Percentiles rank a stretch among this genome's conserved stretches.
phyloP scores from a whole-genome alignment of 2,329 filamentous ascomycete genomes.

The Colletotrichum cuscutae region DNA sequence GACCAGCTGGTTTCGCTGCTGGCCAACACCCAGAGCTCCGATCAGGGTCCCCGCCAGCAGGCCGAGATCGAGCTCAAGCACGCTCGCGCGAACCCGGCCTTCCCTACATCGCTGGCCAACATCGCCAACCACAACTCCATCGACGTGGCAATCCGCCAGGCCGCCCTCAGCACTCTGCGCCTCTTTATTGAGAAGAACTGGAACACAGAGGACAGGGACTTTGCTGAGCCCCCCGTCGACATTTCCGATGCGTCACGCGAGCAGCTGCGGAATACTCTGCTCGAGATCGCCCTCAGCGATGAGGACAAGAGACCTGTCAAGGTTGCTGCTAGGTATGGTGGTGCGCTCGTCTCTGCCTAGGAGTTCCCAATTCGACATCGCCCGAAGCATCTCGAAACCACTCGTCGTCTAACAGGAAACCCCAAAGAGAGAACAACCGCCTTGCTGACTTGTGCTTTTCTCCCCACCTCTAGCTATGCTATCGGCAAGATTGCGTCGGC shows the following conservation, averaged over 20 bases:
- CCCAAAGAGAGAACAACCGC: not conserved
- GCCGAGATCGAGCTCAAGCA: slow-evolving; percentile 86
- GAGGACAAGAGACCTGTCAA: slow-evolving; percentile 88
- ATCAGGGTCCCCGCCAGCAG: slow-evolving; percentile 81
- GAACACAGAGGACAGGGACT: slow-evolving; percentile 80
- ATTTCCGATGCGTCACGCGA: slow-evolving; percentile 80
- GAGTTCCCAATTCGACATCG: not conserved
- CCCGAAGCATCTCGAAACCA: not conserved
- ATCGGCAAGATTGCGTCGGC: slow-evolving; percentile 94
- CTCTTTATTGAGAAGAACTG: slow-evolving; percentile 87
- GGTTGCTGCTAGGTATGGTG: slow-evolving; percentile 79
- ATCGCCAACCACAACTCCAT: slow-evolving; percentile 83
- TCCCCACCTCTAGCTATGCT: slow-evolving; percentile 61
- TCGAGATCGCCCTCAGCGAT: slow-evolving; percentile 79
- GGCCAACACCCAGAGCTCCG: slow-evolving; percentile 83
- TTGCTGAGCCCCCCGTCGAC: slow-evolving; percentile 67
- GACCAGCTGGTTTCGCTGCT: slow-evolving; percentile 91
- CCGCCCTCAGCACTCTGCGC: slow-evolving; percentile 82
- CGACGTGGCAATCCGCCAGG: slow-evolving; percentile 80
- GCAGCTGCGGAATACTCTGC: slow-evolving; percentile 76
- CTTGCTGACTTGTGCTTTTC: slow-evolving; percentile 22
- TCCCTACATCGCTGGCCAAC: slow-evolving; percentile 81
- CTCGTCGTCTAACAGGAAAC: not conserved
- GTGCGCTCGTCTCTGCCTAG: slow-evolving; percentile 5
- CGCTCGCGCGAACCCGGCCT: slow-evolving; percentile 75